Conservation (phyloP, 495 filamentous ascomycete species). For the Cladorrhinum samala region DNA sequence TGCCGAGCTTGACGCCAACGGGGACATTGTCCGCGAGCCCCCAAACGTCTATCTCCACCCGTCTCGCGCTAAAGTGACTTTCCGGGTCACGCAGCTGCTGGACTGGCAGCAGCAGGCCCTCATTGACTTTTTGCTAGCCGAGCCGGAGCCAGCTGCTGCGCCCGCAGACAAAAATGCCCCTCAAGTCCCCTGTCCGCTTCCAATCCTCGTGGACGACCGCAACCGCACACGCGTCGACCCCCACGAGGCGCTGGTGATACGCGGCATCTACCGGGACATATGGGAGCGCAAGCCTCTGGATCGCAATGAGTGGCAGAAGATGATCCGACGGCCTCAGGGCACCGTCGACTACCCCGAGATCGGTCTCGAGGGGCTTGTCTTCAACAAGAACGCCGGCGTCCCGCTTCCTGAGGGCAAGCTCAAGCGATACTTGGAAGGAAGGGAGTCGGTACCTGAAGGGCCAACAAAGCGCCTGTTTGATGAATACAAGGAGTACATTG, state of each 20-base stretch:
- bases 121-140: constrained; percentile 16
- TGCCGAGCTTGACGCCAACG: not conserved
- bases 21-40: not conserved
- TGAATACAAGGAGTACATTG: too few relatives aligned
- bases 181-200: too few relatives aligned
- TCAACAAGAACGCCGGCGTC: too few relatives aligned
- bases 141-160: not conserved
- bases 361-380: too few relatives aligned
- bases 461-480: too few relatives aligned
- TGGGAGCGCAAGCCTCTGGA: constrained; percentile 18
- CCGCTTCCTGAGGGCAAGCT: too few relatives aligned
- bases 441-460: too few relatives aligned
- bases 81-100: constrained; percentile 14
- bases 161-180: too few relatives aligned
- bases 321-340: too few relatives aligned
- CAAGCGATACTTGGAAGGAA: too few relatives aligned
- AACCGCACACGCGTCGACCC: constrained; percentile 17
- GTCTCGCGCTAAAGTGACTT: constrained; percentile 7
- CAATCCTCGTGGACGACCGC: constrained; percentile 10
- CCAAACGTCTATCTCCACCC: constrained; percentile 20
- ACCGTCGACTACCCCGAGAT: too few relatives aligned
- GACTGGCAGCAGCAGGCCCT: constrained; percentile 19
- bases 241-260: constrained; percentile 6
- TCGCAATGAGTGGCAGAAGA: too few relatives aligned
- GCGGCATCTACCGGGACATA: constrained; percentile 16